phyloP scores from a whole-genome alignment of 768 basidiomycete genomes.

The Xerocomus spinulosus region DNA sequence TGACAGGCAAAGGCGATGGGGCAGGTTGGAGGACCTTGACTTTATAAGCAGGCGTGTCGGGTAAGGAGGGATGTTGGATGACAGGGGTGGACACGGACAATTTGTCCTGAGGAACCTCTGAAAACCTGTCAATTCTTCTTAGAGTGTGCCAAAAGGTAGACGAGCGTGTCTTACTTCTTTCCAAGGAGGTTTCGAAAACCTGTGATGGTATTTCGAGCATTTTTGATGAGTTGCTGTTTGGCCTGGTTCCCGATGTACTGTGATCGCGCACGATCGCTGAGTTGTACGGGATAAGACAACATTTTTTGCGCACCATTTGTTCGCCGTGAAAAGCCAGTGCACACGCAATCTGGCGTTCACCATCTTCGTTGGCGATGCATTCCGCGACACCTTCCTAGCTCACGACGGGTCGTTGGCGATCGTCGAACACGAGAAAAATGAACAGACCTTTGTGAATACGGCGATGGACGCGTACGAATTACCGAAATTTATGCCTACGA shows the following conservation, averaged over 20 bases:
- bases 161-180: constrained; percentile 60
- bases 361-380: constrained; percentile 97
- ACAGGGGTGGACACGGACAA: constrained; percentile 59
- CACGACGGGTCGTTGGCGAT: background rate
- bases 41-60: constrained; percentile 77
- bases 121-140: constrained; percentile 50
- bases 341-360: constrained; percentile 95
- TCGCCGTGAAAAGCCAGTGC: constrained; percentile 89
- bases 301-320: constrained; percentile 64
- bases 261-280: constrained; percentile 10
- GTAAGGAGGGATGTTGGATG: constrained; percentile 66
- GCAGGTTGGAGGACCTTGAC: constrained; percentile 78
- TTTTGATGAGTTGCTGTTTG: constrained; percentile 91
- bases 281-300: constrained; percentile 1
- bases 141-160: background rate
- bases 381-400: constrained; percentile 82
- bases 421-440: background rate
- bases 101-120: constrained; percentile 59
- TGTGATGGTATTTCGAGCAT: constrained; percentile 89
- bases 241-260: constrained; percentile 97
- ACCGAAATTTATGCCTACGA: constrained; percentile 95
- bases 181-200: constrained; percentile 92
- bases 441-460: constrained; percentile 82
- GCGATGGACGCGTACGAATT: constrained; percentile 95
- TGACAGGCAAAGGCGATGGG: constrained; percentile 59